Evolutionary conservation across 2,329 filamentous ascomycete genomes (phyloP).

Genomic region (Botrytis paeoniae): DNA sequence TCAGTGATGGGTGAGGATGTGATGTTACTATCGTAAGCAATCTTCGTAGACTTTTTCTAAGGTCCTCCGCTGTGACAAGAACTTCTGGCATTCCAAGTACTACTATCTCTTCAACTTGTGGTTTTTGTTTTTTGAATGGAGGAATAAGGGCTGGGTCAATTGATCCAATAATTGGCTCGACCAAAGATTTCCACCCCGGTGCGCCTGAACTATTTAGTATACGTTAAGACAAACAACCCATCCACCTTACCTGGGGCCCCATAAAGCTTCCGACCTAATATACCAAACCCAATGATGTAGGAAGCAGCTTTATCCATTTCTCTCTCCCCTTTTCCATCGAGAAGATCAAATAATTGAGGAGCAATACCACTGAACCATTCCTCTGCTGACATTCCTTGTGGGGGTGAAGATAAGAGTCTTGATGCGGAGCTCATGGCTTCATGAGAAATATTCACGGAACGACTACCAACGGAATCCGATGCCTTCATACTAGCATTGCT

Average conservation of each 20-base stretch:
- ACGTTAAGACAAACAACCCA: constrained; percentile 20
- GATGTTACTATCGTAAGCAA: constrained; percentile 56
- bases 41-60: constrained; percentile 53
- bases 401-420: constrained; percentile 58
- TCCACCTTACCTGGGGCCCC: constrained; percentile 57
- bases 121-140: background rate
- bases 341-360: constrained; percentile 57
- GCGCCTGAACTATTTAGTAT: constrained; percentile 41
- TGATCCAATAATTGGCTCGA: constrained; percentile 52
- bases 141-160: constrained; percentile 44
- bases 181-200: constrained; percentile 61
- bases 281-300: constrained; percentile 63
- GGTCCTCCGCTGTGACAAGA: constrained; percentile 44
- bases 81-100: constrained; percentile 26
- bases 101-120: constrained; percentile 22
- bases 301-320: constrained; percentile 58
- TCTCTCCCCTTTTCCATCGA: constrained; percentile 58
- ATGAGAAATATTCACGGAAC: constrained; percentile 62
- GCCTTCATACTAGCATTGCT: constrained; percentile 29
- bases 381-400: constrained; percentile 51
- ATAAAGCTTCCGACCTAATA: constrained; percentile 60
- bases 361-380: constrained; percentile 60
- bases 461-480: constrained; percentile 35
- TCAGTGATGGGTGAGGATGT: constrained; percentile 64
- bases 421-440: constrained; percentile 65